These are phyloP conservation scores for Trypanosoma grayi DNA, from an alignment of 208 protist genomes.

Conservation along the genomic window DNA sequence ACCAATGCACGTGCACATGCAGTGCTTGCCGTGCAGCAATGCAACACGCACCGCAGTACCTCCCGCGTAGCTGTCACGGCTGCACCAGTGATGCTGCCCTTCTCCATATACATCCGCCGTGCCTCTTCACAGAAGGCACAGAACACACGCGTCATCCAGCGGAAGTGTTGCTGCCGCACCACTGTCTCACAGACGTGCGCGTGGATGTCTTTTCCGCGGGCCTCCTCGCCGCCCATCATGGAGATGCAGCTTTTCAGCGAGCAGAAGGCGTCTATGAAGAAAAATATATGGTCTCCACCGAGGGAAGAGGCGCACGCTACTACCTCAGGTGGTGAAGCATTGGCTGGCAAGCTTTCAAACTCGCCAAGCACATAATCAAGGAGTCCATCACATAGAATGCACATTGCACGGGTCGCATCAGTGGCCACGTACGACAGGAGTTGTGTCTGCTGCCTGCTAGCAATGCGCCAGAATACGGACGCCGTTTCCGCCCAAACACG, in stretches of 20 bases:
- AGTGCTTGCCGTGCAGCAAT: constrained; percentile 42
- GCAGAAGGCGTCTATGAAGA: constrained; percentile 55
- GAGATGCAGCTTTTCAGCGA: constrained; percentile 33
- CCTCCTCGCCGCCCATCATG: constrained; percentile 40
- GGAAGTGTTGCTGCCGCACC: constrained; percentile 22
- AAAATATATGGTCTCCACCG: constrained; percentile 46
- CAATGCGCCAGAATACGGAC: constrained; percentile 63
- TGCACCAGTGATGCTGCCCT: constrained; percentile 27
- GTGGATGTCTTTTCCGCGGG: constrained; percentile 11
- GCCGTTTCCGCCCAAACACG: constrained; percentile 68
- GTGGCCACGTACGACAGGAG: constrained; percentile 56
- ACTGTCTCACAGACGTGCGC: constrained; percentile 14
- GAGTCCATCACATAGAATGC: constrained; percentile 34
- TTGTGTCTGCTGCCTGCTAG: constrained; percentile 41
- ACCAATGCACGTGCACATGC: constrained; percentile 50
- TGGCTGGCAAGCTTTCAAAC: constrained; percentile 7
- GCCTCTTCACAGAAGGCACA: constrained; percentile 55
- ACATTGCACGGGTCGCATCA: constrained; percentile 31
- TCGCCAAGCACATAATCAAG: constrained; percentile 42
- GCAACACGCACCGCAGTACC: constrained; percentile 41
- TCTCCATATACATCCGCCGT: constrained; percentile 15
- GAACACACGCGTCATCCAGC: constrained; percentile 39
- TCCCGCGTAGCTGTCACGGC: constrained; percentile 38
- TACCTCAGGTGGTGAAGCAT: not conserved
- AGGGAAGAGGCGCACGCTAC: constrained; percentile 22